A percentile compares a stretch with the other conserved stretches of the same genome.
Conservation (phyloP, 441 rosid species). For the Eugenia klotzschiana region DNA sequence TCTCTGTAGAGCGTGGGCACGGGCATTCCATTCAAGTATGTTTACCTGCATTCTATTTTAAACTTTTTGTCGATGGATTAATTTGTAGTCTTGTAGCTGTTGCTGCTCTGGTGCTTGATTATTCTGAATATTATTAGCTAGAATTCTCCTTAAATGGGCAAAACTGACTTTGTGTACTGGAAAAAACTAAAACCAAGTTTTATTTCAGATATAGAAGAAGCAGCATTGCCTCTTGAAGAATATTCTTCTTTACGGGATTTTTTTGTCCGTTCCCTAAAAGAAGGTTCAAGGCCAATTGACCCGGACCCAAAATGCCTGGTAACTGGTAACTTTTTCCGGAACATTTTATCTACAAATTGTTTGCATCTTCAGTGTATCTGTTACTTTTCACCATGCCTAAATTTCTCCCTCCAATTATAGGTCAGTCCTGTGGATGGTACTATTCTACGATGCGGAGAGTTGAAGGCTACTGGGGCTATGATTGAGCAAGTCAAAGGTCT, state of each 20-base stretch:
- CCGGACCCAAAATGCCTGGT: constrained; percentile 85
- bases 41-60: not conserved
- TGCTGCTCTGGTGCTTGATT: not conserved
- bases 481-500: constrained; percentile 95
- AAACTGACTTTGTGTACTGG: not conserved
- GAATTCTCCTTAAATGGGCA: not conserved
- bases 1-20: constrained; percentile 85
- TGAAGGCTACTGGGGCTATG: constrained; percentile 66
- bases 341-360: constrained; percentile 6
- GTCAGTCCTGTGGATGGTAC: constrained; percentile 94
- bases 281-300: constrained; percentile 84
- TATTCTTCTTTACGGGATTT: constrained; percentile 75
- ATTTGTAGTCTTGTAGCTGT: not conserved
- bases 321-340: constrained; percentile 52
- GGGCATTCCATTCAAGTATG: constrained; percentile 88
- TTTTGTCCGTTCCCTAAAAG: constrained; percentile 73
- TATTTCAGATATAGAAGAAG: constrained; percentile 73
- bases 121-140: not conserved
- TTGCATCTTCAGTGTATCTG: constrained; percentile 10
- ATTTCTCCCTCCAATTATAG: constrained; percentile 16
- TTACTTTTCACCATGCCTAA: not conserved
- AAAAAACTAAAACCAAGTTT: constrained; percentile 3
- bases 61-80: not conserved
- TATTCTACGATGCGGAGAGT: constrained; percentile 67
- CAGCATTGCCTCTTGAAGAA: constrained; percentile 63